Evolutionary conservation across 306 rosid species (phyloP), one percentile per base, ranked within the genome.

Genomic region (cucumber (Cucumis sativus)): DNA sequence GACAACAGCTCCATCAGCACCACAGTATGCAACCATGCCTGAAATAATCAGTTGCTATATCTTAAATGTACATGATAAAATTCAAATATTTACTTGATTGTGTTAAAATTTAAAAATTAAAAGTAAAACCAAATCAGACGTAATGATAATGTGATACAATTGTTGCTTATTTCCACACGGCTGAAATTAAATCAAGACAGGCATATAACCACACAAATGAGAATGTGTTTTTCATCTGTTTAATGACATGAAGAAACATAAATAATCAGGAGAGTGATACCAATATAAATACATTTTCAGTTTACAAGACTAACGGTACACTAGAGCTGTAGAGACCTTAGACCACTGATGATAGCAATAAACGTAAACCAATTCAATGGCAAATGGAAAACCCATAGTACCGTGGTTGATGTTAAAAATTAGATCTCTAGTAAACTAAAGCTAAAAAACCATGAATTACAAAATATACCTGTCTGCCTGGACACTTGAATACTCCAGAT

Each of bases 21-120:
- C 49, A 45, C 97, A 92, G 77, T 87, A 95, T 74, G 98, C 97
- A 82, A 73, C 96, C 92, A 92, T 88, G 81, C 98, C 98, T 94
- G 70, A 66, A 88, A 81, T 62, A 52, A 45, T 20, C 69, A 75
- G 21, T 17, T 73, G 61, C 41, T 73, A 16, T 17, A 59, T 54
- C 28, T 30, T 52, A 35, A 73, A 37, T 37, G 67, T 78, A 39
- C 54, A 70, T 47, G 25, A 47, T 6, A 12, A 13, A 15, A 16
- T 20, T 23, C 20, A 77, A 67, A 69, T 61, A 54, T 75, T 66
- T 12, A 77, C 49, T 76, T 45, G 21, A 21, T 72, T 49, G 41
- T 30, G 65, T 58, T 17, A 13, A 45, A 45, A 70, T 45, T 70
- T 70, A 20, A 51, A 51, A 51, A 15, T 13, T 51, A 51, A 45